Percentiles rank a stretch among this genome's conserved stretches.
Conservation (phyloP, 805 yeast species). For the Ascoidea rubescens region DNA sequence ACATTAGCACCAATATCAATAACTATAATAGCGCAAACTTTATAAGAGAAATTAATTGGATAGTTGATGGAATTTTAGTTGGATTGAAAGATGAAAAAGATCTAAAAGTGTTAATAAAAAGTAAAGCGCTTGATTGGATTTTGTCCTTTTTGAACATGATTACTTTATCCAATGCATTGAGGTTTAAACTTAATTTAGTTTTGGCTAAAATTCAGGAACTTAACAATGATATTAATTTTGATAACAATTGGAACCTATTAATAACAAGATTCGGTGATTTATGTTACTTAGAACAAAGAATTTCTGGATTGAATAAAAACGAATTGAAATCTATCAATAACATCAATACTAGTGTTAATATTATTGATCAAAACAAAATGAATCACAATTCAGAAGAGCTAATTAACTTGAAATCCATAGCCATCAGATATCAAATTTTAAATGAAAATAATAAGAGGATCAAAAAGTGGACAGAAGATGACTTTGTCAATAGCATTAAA, state of each 20-base stretch:
- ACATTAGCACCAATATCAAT: background rate
- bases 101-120: too few relatives aligned
- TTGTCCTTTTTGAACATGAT: background rate
- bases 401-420: background rate
- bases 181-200: background rate
- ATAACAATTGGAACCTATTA: too few relatives aligned
- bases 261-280: background rate
- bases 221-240: background rate
- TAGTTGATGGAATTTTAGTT: background rate
- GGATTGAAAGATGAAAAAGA: background rate
- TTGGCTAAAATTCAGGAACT: background rate
- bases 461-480: background rate
- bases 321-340: background rate
- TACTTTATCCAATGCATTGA: background rate
- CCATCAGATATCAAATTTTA: background rate
- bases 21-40: too few relatives aligned
- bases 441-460: background rate
- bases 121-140: background rate
- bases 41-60: background rate
- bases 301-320: background rate
- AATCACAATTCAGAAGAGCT: background rate
- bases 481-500: background rate
- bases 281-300: background rate
- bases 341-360: too few relatives aligned
- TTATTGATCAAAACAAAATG: too few relatives aligned